These are phyloP conservation scores for Nadsonia commutata DNA, from an alignment of 1,139 yeast species.

Conservation along the genomic window DNA sequence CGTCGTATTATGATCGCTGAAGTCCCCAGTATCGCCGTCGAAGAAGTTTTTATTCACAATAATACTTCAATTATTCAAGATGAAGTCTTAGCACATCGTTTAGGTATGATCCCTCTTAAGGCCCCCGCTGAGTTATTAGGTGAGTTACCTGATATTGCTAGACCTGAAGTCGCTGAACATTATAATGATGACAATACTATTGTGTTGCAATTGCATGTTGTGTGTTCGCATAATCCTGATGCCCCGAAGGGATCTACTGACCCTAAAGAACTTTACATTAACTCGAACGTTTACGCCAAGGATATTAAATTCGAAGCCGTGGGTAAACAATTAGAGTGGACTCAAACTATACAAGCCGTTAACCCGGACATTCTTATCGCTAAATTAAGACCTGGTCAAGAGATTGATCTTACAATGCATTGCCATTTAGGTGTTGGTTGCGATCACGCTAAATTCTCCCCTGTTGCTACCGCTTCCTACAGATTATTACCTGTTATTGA, in stretches of 20 bases:
- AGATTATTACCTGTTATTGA: slow-evolving; percentile 86
- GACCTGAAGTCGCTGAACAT: slow-evolving; percentile 37
- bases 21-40: slow-evolving; percentile 93
- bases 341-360: slow-evolving; percentile 23
- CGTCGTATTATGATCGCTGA: slow-evolving; percentile 95
- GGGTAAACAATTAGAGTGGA: slow-evolving; percentile 60
- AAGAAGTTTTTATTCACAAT: slow-evolving; percentile 75
- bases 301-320: slow-evolving; percentile 86
- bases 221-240: slow-evolving; percentile 73
- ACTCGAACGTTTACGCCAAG: slow-evolving; percentile 74
- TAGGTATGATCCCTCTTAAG: slow-evolving; percentile 80
- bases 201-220: slow-evolving; percentile 65
- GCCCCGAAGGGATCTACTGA: slow-evolving; percentile 70
- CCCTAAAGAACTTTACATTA: slow-evolving; percentile 70
- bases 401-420: slow-evolving; percentile 77
- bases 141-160: slow-evolving; percentile 42
- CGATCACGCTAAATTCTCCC: slow-evolving; percentile 95
- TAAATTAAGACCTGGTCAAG: slow-evolving; percentile 93
- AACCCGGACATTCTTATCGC: slow-evolving; percentile 79
- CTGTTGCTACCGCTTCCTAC: slow-evolving; percentile 95
- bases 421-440: slow-evolving; percentile 85
- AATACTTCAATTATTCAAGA: slow-evolving; percentile 95
- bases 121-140: slow-evolving; percentile 62
- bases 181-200: slow-evolving; percentile 52
- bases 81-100: slow-evolving; percentile 89